These are phyloP conservation scores for Pyrus hybrid DNA, from an alignment of 331 rosid genomes.

Conservation along the genomic window DNA sequence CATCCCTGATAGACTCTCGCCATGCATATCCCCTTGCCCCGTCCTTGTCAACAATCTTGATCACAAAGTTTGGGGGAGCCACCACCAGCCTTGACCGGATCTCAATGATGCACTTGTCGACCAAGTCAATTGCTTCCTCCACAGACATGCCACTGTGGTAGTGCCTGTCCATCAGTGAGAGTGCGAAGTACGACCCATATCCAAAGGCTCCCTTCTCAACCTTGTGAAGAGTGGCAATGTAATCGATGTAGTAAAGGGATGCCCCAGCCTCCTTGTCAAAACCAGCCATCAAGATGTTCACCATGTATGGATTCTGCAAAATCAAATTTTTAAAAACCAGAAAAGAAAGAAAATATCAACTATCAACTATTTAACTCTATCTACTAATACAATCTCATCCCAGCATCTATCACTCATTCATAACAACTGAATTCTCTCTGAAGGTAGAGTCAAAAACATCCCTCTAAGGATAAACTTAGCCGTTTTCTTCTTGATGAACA, in stretches of 20 bases:
- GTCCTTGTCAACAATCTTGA: conserved; percentile 87
- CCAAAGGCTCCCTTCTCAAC: conserved; percentile 98
- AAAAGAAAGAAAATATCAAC: conserved; percentile 4
- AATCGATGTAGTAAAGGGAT: conserved; percentile 76
- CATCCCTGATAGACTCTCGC: conserved; percentile 70
- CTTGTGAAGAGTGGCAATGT: conserved; percentile 96
- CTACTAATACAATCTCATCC: too few species aligned
- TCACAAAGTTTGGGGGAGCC: conserved; percentile 89
- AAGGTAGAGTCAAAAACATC: background rate
- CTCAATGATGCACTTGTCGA: conserved; percentile 74
- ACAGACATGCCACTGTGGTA: conserved; percentile 74
- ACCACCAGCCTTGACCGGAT: conserved; percentile 73
- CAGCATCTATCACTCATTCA: too few species aligned
- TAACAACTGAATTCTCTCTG: too few species aligned
- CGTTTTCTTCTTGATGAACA: background rate
- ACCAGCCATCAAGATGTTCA: conserved; percentile 91
- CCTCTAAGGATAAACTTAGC: background rate
- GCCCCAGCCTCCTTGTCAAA: conserved; percentile 89
- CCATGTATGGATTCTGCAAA: conserved; percentile 76
- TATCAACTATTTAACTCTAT: background rate
- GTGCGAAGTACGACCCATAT: conserved; percentile 83
- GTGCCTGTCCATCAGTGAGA: conserved; percentile 92
- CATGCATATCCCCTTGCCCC: conserved; percentile 88
- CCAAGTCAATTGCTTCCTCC: conserved; percentile 59
- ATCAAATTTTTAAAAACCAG: background rate